Evolutionary conservation across 495 filamentous ascomycete genomes (phyloP).

Genomic region (Penicillium arizonense): DNA sequence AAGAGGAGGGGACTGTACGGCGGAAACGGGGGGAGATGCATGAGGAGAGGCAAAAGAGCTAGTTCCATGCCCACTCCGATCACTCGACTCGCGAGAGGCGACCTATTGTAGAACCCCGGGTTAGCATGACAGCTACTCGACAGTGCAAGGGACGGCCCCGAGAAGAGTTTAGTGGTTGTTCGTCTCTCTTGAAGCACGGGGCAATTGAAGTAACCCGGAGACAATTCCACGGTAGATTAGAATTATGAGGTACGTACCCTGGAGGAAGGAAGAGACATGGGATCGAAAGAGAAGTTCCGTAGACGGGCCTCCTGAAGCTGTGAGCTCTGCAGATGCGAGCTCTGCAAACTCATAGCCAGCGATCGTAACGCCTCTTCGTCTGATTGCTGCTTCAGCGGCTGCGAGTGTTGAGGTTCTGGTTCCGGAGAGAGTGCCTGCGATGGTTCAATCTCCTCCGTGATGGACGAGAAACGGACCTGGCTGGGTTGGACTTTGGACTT

Average conservation of each 20-base stretch:
- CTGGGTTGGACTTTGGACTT: conserved; percentile 33
- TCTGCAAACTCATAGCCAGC: conserved; percentile 68
- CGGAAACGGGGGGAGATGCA: conserved; percentile 51
- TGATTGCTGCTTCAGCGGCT: conserved; percentile 32
- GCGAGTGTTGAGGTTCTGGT: conserved; percentile 17
- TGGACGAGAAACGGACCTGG: conserved; percentile 78
- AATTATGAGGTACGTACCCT: conserved; percentile 59
- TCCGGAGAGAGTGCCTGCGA: conserved; percentile 32
- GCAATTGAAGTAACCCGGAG: neutral
- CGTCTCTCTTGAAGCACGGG: neutral
- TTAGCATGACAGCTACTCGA: conserved; percentile 17
- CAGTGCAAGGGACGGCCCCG: neutral
- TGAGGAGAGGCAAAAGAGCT: conserved; percentile 43
- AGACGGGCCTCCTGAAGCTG: conserved; percentile 78
- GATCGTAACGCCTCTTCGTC: conserved; percentile 64
- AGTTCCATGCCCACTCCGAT: conserved; percentile 37
- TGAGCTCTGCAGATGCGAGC: conserved; percentile 67
- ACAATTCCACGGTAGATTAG: neutral
- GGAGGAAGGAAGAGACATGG: conserved; percentile 81
- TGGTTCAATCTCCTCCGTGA: conserved; percentile 72
- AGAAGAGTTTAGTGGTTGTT: no score
- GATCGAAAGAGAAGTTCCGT: conserved; percentile 82
- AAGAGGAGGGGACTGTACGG: conserved; percentile 84
- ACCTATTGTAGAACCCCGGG: conserved; percentile 29
- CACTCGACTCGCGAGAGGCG: conserved; percentile 47